Evolutionary conservation across 768 basidiomycete species (phyloP), one percentile per base, ranked within the genome.

Genomic region (Auricularia sp.): DNA sequence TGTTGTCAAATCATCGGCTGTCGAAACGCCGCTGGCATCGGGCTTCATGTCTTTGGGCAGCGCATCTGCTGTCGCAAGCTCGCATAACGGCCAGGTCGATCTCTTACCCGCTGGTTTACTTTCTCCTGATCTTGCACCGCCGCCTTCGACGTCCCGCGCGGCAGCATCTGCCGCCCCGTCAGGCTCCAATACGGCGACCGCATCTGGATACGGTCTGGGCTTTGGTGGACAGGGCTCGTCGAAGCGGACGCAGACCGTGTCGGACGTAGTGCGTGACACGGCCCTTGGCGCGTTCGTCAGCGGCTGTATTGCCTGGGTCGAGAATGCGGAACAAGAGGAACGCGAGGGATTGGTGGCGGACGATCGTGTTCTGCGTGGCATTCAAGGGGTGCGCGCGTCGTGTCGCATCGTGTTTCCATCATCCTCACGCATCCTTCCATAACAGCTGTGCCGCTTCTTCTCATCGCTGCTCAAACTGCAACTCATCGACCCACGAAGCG

Each of bases 391-490:
- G 69, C 51, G 35, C 37, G 10, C 34, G 33, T 18, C 13, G 21
- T 44, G 36, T 56, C 51, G 13, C 24, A 34, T 21, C 44, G 37
- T 85, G 76, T 34, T 65, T 24, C 35, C 54, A 18, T 68, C 51
- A 35, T 45, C 64, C 66, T 63, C 45, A 62, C 7, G 8, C 10
- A 62, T 5, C 33, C 34, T 33, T 21, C 21, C 67, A 0, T 68
- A 90, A 14, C 39, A 42, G 89, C 79, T 91, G 37, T 91, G 88
- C 73, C 85, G 90, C 11, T 92, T 92, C 73, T 92, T 86, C 72
- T 76, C 77, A 66, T 86, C 88, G 0, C 78, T 92, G 61, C 81
- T 90, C 76, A 88, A 86, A 71, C 77, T 83, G 7, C 75, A 75
- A 61, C 82, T 91, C 70, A 81, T 90, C 64, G 87, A 89, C 69